Conservation (phyloP, 495 filamentous ascomycete species). For the Melanomma pulvis-pyrius region DNA sequence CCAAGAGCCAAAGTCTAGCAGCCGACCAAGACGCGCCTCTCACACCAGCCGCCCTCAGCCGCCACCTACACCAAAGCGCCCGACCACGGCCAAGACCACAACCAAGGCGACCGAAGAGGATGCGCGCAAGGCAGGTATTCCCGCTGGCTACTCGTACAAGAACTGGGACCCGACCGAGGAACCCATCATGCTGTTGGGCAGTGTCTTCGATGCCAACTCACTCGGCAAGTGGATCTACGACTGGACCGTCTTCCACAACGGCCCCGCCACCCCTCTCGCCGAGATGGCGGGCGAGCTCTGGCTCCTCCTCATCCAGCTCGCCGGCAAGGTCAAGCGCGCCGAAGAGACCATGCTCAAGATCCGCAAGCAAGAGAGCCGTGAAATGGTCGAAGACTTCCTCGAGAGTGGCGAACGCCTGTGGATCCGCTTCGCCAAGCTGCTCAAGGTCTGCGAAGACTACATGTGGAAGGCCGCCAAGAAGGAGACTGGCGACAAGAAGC, state of each 20-base stretch:
- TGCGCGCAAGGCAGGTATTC: slow-evolving; percentile 78
- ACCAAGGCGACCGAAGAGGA: slow-evolving; percentile 84
- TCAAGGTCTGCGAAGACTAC: slow-evolving; percentile 88
- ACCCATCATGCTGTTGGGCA: slow-evolving; percentile 89
- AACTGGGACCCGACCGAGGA: slow-evolving; percentile 98
- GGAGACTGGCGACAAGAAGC: slow-evolving; percentile 59
- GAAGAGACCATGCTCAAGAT: slow-evolving; percentile 79
- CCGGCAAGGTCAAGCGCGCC: slow-evolving; percentile 91
- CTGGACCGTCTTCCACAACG: slow-evolving; percentile 95
- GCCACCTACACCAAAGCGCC: slow-evolving; percentile 32
- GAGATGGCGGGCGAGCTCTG: slow-evolving; percentile 94
- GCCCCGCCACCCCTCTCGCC: slow-evolving; percentile 80
- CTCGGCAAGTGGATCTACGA: slow-evolving; percentile 99
- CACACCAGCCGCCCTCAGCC: slow-evolving; percentile 39
- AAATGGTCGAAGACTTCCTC: slow-evolving; percentile 88
- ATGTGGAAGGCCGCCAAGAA: slow-evolving; percentile 82
- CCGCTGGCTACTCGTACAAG: slow-evolving; percentile 90
- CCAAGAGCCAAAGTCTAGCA: slow-evolving; percentile 33
- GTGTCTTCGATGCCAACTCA: slow-evolving; percentile 96
- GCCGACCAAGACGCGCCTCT: slow-evolving; percentile 45
- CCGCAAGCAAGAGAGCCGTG: slow-evolving; percentile 67
- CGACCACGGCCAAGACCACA: slow-evolving; percentile 43
- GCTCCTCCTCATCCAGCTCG: slow-evolving; percentile 93
- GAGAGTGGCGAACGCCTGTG: slow-evolving; percentile 88
- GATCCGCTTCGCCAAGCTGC: slow-evolving; percentile 79